Percentiles rank a stretch among this genome's conserved stretches.
Conservation (phyloP, 2,329 filamentous ascomycete genomes). For the Cordyceps militaris region DNA sequence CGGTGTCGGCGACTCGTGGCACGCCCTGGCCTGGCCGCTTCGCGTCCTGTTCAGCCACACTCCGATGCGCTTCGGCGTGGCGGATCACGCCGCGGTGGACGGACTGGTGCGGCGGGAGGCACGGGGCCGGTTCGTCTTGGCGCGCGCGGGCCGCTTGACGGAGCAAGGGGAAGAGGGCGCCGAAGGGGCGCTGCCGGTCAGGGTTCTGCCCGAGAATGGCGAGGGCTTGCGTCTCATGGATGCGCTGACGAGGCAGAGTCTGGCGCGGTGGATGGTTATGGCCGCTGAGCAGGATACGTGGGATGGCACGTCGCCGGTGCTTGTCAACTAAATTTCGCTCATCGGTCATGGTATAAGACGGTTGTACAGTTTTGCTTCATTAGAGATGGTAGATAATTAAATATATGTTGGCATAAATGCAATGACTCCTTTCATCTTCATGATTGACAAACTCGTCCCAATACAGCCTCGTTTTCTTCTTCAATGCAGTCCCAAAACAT, state of each 20-base stretch:
- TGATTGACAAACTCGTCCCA: too few species aligned
- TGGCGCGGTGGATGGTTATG: slow-evolving; percentile 40
- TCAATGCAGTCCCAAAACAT: too few species aligned
- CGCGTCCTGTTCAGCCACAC: slow-evolving; percentile 36
- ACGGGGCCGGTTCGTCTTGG: slow-evolving; percentile 32
- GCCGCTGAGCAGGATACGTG: slow-evolving; percentile 34
- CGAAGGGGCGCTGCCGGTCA: slow-evolving; percentile 21
- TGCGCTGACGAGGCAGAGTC: slow-evolving; percentile 29
- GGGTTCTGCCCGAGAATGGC: slow-evolving; percentile 35
- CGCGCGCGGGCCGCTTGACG: slow-evolving; percentile 36
- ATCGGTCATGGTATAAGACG: background rate
- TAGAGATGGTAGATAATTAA: background rate
- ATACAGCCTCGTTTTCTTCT: too few species aligned
- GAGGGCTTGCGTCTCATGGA: slow-evolving; percentile 34
- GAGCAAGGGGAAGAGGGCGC: slow-evolving; percentile 23
- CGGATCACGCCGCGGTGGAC: slow-evolving; percentile 43
- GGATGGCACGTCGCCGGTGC: slow-evolving; percentile 38
- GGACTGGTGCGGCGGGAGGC: slow-evolving; percentile 28
- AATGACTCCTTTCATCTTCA: too few species aligned
- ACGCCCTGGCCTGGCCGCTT: slow-evolving; percentile 33
- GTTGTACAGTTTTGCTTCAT: background rate
- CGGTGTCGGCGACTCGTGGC: slow-evolving; percentile 40
- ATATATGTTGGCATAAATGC: too few species aligned
- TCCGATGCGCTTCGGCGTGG: slow-evolving; percentile 38
- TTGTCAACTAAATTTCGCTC: slow-evolving; percentile 30